Base-by-base conservation (phyloP, 352 stramenopile species). In the Globisporangium solare region DNA sequence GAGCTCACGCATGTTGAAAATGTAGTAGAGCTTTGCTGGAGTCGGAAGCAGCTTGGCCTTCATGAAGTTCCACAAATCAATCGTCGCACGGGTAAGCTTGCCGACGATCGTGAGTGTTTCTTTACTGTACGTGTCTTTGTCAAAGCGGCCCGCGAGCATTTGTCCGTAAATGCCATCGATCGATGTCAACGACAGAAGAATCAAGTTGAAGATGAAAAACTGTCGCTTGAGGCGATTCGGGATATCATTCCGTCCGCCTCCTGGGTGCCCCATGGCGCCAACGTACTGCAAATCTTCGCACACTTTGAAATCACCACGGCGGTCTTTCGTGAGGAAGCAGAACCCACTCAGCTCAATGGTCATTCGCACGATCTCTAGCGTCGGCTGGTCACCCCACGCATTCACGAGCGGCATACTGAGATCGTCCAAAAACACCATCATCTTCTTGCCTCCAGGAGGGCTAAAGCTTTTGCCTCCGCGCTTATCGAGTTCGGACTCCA, bases 131-230 rank as follows among this genome's bases (percentile, higher is more conserved):
- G 73, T 78, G 37, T 97, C 88, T 14, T 83, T 72, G 54, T 94
- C 89, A 64, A 99, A 99, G 0, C 95, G 79, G 0, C 95, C 95
- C 2, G 88, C 75, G 32, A 99, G 76, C 96, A 99, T 99, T 76
- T 99, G 96, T 0, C 97, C 97, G 73, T 99, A 99, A 61, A 99
- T 99, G 64, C 99, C 96, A 72, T 99, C 98, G 64, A 99, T 99
- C 59, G 94, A 98, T 20, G 94, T 98, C 37, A 99, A 88, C 39
- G 88, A 97, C 21, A 97, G 96, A 24, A 99, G 63, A 52, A 99
- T 97, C 32, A 99, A 68, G 75, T 99, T 99, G 70, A 99, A 99
- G 20, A 98, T 81, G 75, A 98, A 99, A 66, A 99, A 99, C 58
- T 99, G 97, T n/a, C 96, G 93, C 79, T 99, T 99, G 35, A 99